Evolutionary conservation across 768 basidiomycete genomes (phyloP), one percentile per base, ranked within the genome.

Genomic region (Goffeauzyma gilvescens): DNA sequence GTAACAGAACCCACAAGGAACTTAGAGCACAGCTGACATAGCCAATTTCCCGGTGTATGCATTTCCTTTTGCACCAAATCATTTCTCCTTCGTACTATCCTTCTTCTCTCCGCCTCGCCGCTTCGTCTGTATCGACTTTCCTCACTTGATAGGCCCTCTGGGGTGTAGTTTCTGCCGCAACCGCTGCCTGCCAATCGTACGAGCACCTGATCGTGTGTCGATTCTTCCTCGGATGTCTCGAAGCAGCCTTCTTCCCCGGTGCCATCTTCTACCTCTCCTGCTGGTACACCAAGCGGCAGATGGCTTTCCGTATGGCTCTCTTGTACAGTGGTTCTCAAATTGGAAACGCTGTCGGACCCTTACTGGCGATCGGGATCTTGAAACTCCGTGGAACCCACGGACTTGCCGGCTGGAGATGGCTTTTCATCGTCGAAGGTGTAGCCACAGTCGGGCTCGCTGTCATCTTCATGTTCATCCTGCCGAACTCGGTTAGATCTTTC

Each of bases 401-500:
- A 2, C 41, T 62, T 13, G 46, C 49, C n/a, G 63, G 60, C 4
- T 63, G 62, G 62, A 28, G 56, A 24, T 62, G 60, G 60, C 46
- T 59, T 7, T 57, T 39, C 48, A 17, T 42, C 20, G 18, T 50
- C 32, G 48, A 52, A 34, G 48, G 51, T 22, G 25, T 33, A 2
- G 26, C 27, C n/a, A 52, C 51, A 14, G 45, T 49, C 41, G 48
- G 38, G 4, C 18, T 45, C 28, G 49, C 42, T 7, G 6, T 48
- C 25, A 46, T 57, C 34, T 51, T 58, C 38, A 42, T 50, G 20
- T 43, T 49, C n/a, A 52, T 55, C 50, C 53, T 60, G 62, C 82
- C 84, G 8, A 71, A 86, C 64, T 83, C 86, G 56, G 85, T 86
- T 1, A 60, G 71, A 34, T 75, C 85, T 31, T 79, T 85, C 53